Evolutionary conservation across 345 rosid genomes (phyloP), one percentile per base, ranked within the genome.

Genomic region (Pugionium cornutum): DNA sequence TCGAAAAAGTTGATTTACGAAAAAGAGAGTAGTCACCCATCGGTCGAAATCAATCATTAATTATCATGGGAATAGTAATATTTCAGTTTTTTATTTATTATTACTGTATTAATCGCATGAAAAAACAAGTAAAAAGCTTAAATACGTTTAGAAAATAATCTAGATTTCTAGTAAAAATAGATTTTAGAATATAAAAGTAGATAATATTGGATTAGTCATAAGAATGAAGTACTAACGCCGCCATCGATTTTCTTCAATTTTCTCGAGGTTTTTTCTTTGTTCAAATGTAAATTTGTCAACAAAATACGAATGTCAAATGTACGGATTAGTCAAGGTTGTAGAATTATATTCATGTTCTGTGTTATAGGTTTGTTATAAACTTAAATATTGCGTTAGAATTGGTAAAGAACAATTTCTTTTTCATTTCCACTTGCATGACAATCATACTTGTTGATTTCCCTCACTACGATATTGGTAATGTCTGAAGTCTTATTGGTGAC

Each of bases 271-370:
- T 35, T 48, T 29, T 9, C 36, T 65, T 34, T 51, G 55, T 58
- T 72, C 67, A 58, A 43, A 52, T 35, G 3, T 42, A 36, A 72
- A 50, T 8, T 18, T 47, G 76, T 72, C 76, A 72, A 72, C 7
- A 58, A 65, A 44, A 66, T 66, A 72, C 76, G 49, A 72, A 28
- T 18, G 66, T 72, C 76, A 64, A 64, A 57, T 65, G 66, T 56
- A 72, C 70, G 70, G 33, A 29, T 28, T 50, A 57, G 41, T 72
- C 70, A 72, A 57, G 26, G 41, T 42, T 64, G 53, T 48, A 36
- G 44, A 7, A 7, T 40, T 9, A 7, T 9, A 40, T 9, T 7
- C 5, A n/a, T 40, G 7, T 40, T 18, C 18, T 18, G 18, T 18
- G 0, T 18, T 18, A 18, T 18, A 18, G 18, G 18, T 18, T 18